phyloP scores from a whole-genome alignment of 495 filamentous ascomycete genomes.

The Parathielavia hyrcaniae region DNA sequence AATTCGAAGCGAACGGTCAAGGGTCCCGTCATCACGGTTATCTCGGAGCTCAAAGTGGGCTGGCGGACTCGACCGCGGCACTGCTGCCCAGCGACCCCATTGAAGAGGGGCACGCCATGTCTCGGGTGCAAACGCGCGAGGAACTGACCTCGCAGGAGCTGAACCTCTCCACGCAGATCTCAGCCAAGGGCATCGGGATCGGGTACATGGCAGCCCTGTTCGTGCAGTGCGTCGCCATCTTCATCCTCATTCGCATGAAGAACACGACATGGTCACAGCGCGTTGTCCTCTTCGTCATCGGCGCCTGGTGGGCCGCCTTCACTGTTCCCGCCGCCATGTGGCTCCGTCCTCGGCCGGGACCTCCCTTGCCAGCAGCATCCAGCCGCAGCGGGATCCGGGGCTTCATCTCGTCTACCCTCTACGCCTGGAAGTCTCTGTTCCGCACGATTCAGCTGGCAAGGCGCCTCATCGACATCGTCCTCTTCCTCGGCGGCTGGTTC shows the following conservation, averaged over 20 bases:
- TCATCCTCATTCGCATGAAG: slow-evolving; percentile 60
- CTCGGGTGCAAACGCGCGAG: slow-evolving; percentile 33
- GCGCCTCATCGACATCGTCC: slow-evolving; percentile 71
- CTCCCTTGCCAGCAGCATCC: slow-evolving; percentile 54
- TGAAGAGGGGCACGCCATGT: slow-evolving; percentile 33
- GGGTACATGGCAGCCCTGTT: slow-evolving; percentile 80
- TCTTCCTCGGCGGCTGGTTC: slow-evolving; percentile 93
- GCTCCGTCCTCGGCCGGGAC: slow-evolving; percentile 86
- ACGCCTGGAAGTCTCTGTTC: slow-evolving; percentile 79
- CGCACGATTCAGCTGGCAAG: slow-evolving; percentile 73
- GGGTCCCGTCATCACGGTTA: slow-evolving; percentile 16
- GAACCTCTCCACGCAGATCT: slow-evolving; percentile 74
- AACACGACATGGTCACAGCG: slow-evolving; percentile 73
- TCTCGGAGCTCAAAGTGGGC: slow-evolving; percentile 12
- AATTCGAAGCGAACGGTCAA: slow-evolving; percentile 15
- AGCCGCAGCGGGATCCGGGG: slow-evolving; percentile 28
- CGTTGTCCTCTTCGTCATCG: slow-evolving; percentile 77
- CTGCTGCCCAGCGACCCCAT: slow-evolving; percentile 31
- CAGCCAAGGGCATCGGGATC: slow-evolving; percentile 81
- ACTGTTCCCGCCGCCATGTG: slow-evolving; percentile 84
- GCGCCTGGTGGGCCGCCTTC: slow-evolving; percentile 92
- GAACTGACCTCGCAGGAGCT: slow-evolving; percentile 59
- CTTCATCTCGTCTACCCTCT: slow-evolving; percentile 58
- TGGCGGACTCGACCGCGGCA: slow-evolving; percentile 42
- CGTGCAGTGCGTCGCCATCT: slow-evolving; percentile 69